phyloP scores from a whole-genome alignment of 768 basidiomycete species.

The Lentinula aciculospora region DNA sequence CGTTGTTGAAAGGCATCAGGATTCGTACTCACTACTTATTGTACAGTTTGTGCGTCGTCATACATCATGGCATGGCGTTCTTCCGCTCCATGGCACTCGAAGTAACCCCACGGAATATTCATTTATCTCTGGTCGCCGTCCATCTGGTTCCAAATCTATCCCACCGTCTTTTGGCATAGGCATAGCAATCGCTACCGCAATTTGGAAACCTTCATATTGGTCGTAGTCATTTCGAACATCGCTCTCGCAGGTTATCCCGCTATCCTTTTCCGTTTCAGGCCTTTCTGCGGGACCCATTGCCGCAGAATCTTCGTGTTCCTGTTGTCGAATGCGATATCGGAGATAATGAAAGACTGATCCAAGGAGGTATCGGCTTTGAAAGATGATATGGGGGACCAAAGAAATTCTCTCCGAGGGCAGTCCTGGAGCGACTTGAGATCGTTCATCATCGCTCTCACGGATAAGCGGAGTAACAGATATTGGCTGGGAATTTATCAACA shows the following conservation, averaged over 20 bases:
- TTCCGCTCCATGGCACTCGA: background rate
- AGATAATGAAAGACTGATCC: background rate
- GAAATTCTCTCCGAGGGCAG: background rate
- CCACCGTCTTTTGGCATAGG: constrained; percentile 18
- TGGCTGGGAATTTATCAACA: background rate
- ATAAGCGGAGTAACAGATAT: background rate
- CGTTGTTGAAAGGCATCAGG: background rate
- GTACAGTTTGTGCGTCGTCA: background rate
- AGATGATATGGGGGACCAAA: background rate
- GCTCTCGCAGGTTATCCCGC: background rate
- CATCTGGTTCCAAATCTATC: too few species aligned
- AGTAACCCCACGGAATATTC: background rate
- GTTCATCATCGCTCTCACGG: background rate
- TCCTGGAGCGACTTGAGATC: background rate
- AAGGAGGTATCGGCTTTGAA: background rate
- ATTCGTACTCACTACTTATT: background rate
- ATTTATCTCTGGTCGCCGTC: background rate
- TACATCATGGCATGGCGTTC: too few species aligned
- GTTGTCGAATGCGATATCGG: background rate
- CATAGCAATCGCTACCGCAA: constrained; percentile 38
- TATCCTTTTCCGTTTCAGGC: background rate
- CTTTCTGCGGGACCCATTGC: background rate
- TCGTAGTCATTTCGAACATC: background rate
- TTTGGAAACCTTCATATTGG: constrained; percentile 18
- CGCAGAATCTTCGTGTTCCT: background rate